phyloP scores from a whole-genome alignment of 2,329 filamentous ascomycete species.

The Tolypocladium amazonense region DNA sequence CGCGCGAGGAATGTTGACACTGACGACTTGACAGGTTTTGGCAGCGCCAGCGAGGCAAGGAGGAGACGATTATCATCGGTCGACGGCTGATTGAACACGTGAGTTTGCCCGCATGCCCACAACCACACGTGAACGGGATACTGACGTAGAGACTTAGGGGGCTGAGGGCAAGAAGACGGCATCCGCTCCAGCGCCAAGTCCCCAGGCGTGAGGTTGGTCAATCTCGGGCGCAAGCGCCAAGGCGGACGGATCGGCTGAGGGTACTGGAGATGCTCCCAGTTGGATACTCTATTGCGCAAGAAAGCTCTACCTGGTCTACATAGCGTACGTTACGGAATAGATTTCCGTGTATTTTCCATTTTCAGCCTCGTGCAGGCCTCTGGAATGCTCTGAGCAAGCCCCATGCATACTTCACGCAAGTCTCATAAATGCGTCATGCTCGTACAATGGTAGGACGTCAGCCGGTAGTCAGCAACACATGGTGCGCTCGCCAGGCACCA shows the following conservation, averaged over 20 bases:
- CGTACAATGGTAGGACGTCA: not conserved
- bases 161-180: not conserved
- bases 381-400: too few species aligned
- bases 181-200: not conserved
- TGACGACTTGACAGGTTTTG: constrained; percentile 39
- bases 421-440: not conserved
- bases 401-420: not conserved
- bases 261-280: not conserved
- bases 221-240: not conserved
- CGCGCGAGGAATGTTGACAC: not conserved
- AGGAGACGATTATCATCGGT: constrained; percentile 47
- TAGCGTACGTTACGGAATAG: not conserved
- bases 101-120: constrained; percentile 7
- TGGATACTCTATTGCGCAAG: not conserved
- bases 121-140: not conserved
- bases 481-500: not conserved
- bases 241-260: not conserved
- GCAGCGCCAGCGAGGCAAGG: constrained; percentile 47
- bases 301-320: not conserved
- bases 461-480: not conserved
- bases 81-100: constrained; percentile 40
- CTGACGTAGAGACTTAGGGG: not conserved
- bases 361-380: not conserved
- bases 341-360: not conserved
- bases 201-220: not conserved